Evolutionary conservation across 2,329 filamentous ascomycete species (phyloP).

Genomic region (Colletotrichum limetticola): DNA sequence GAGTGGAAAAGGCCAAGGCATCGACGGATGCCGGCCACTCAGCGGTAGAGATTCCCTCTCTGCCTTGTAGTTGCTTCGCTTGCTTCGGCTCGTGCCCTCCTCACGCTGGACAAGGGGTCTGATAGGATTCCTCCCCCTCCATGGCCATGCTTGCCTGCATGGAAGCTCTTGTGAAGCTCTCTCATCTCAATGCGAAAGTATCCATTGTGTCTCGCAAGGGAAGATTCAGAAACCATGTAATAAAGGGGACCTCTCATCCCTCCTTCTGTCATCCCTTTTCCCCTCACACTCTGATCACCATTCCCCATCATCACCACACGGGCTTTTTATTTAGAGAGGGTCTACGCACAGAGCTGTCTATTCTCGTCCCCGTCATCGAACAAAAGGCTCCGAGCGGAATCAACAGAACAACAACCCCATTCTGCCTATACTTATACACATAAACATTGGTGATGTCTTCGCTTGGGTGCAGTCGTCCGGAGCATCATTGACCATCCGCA

Average conservation of each 20-base stretch:
- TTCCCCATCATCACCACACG: not conserved
- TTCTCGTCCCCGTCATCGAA: not conserved
- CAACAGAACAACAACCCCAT: not conserved
- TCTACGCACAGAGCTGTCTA: not conserved
- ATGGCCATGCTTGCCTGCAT: not conserved
- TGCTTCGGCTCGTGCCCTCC: not conserved
- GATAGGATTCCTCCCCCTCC: not conserved
- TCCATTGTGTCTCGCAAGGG: not conserved
- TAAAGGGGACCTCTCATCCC: conserved; percentile 20
- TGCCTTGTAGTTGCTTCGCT: conserved; percentile 10
- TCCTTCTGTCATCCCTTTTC: not conserved
- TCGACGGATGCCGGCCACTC: not conserved
- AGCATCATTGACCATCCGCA: not conserved
- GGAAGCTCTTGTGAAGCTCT: not conserved
- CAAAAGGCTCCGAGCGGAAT: not conserved
- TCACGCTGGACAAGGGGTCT: not conserved
- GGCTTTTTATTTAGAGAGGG: not conserved
- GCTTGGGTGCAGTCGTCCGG: conserved; percentile 25
- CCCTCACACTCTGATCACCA: not conserved
- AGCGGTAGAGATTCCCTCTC: not conserved
- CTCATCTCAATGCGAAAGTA: not conserved
- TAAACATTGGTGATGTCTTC: not conserved
- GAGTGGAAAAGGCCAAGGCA: not conserved
- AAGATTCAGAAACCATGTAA: not conserved
- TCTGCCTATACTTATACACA: not conserved